A percentile compares a stretch with the other conserved stretches of the same genome.
These are phyloP conservation scores for Sporothrix variecibatus DNA, from an alignment of 2,329 filamentous ascomycete genomes.

Conservation along the genomic window DNA sequence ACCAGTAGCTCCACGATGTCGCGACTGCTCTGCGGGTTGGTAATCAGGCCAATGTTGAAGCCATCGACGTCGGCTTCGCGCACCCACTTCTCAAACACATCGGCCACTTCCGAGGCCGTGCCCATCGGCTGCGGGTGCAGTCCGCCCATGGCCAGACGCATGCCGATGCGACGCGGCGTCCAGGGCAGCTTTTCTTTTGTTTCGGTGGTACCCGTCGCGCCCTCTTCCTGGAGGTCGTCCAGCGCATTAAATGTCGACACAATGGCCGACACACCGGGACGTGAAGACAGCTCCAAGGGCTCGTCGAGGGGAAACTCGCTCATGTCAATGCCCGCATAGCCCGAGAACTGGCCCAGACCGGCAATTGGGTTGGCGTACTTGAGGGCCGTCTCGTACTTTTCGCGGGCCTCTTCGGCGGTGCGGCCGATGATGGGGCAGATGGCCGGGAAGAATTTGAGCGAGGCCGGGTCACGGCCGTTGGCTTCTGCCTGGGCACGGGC, in stretches of 20 bases:
- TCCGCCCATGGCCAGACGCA: slow-evolving; percentile 32
- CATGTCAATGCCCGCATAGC: slow-evolving; percentile 35
- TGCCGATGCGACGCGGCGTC: slow-evolving; percentile 28
- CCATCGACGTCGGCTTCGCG: slow-evolving; percentile 70
- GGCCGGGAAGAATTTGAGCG: slow-evolving; percentile 32
- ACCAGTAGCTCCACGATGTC: slow-evolving; percentile 66
- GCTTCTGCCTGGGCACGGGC: slow-evolving; percentile 25
- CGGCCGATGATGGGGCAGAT: slow-evolving; percentile 31
- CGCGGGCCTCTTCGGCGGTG: slow-evolving; percentile 32
- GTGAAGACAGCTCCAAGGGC: slow-evolving; percentile 26
- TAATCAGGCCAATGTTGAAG: slow-evolving; percentile 57
- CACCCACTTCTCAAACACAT: slow-evolving; percentile 68
- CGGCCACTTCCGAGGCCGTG: slow-evolving; percentile 65
- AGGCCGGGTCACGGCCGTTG: slow-evolving; percentile 29
- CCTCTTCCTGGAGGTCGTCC: neutral
- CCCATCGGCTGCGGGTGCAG: slow-evolving; percentile 52
- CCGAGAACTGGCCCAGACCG: slow-evolving; percentile 34
- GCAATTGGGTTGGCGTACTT: slow-evolving; percentile 28
- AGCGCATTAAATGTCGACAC: slow-evolving; percentile 24
- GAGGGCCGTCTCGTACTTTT: slow-evolving; percentile 30
- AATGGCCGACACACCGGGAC: slow-evolving; percentile 15
- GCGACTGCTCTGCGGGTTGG: slow-evolving; percentile 59
- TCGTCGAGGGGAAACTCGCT: slow-evolving; percentile 33
- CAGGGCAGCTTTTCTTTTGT: slow-evolving; percentile 21
- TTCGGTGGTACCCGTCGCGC: neutral